Percentiles rank a stretch among this genome's conserved stretches.
phyloP scores from a whole-genome alignment of 2,329 filamentous ascomycete species.

The Aureobasidium sp. region DNA sequence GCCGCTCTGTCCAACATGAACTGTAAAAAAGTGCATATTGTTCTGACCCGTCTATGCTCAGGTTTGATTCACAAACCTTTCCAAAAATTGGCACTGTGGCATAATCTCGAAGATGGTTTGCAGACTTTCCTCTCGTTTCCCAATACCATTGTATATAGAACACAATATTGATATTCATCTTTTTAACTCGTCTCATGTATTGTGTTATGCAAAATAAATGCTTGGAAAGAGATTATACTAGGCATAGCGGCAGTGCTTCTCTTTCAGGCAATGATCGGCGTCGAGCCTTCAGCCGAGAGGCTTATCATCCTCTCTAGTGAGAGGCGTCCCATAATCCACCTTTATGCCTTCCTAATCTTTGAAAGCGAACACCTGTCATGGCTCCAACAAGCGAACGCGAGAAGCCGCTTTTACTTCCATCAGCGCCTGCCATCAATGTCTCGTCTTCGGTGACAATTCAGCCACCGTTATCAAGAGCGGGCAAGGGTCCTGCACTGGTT shows the following conservation, averaged over 20 bases:
- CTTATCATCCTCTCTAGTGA: background rate
- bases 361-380: background rate
- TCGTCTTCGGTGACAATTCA: slow-evolving; percentile 18
- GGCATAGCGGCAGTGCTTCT: background rate
- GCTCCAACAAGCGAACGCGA: background rate
- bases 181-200: background rate
- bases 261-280: background rate
- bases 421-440: background rate
- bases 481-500: slow-evolving; percentile 43
- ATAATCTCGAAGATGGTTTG: background rate
- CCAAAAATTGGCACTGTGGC: background rate
- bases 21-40: background rate
- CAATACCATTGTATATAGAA: background rate
- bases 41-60: background rate
- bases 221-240: background rate
- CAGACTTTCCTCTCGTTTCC: background rate
- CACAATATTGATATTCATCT: too few species aligned
- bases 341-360: too few species aligned
- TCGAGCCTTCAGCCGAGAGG: background rate
- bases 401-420: background rate
- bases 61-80: background rate
- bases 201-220: background rate
- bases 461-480: slow-evolving; percentile 44
- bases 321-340: too few species aligned
- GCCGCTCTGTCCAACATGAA: slow-evolving; percentile 9